Evolutionary conservation across 2,329 filamentous ascomycete genomes (phyloP), one percentile per base, ranked within the genome.

Genomic region (Arthrobotrys conoides): DNA sequence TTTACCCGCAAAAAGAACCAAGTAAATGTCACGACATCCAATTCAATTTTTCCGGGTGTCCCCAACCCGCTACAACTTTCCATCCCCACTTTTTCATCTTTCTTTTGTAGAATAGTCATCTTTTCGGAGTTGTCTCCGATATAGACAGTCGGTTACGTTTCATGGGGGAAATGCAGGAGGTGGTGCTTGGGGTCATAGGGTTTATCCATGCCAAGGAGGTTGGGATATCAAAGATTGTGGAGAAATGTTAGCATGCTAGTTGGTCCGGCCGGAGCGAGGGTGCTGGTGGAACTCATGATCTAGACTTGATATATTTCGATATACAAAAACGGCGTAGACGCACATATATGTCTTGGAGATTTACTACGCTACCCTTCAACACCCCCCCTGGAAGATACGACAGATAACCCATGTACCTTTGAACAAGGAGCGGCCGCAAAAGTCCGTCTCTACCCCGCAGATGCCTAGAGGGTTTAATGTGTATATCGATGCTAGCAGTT

Each of bases 281-380:
- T 27, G 53, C 5, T 5, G 3, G 16, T 16, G 57, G 22, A 51
- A 44, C 16, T 2, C 41, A 10, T 61, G 57, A 61, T 61, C 57
- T 44, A 36, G 36, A 44, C 20, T 44, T 24, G 36, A 24, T n/a
- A 41, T 41, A 61, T n/a, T 24, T 61, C 57, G 57, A 61, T 61
- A 44, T 24, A 41, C 20, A 41, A 61, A 61, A 61, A 24, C 24
- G 57, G 57, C 57, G 57, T 61, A 61, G 57, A 44, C 57, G 57
- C 57, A 44, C 57, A 61, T 61, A 61, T 61, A 61, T 61, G 57
- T 44, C 57, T 61, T 44, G n/a, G 20, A 44, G 33, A 61, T 61
- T n/a, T 44, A 20, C 20, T 61, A 61, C 57, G 12, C 36, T 41
- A 10, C 12, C 12, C 10, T 38, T 9, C 38, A 14, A 41, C 36